Base-by-base conservation (phyloP, 257 asterid genomes). In the Leonotis leonurus region DNA sequence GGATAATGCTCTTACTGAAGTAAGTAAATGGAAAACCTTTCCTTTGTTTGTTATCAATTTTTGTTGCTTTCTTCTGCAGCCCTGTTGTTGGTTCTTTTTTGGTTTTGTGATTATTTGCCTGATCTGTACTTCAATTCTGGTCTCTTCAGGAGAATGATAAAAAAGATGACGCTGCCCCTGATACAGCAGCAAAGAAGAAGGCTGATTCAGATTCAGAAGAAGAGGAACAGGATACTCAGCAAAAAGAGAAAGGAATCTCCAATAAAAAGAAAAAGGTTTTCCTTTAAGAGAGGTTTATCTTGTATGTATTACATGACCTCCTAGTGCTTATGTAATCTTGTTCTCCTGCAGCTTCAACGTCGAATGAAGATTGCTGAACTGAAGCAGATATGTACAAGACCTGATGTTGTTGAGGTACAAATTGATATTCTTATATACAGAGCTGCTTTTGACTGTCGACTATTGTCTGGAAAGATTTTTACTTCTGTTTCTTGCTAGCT, bases 371-470 rank as follows among this genome's bases (percentile, higher is more conserved):
- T 91, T 69, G 95, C 94, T 27, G 96, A 91, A 58, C 70, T 91
- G 70, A 91, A 91, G 71, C 96, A 91, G 75, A 72, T 91, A 48
- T 78, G 70, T 72, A 53, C 85, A 21, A 84, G 81, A 69, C 96
- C 98, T 66, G 98, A 91, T 78, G 96, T 91, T 52, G 96, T 91
- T 65, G 98, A 91, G 96, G 98, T 91, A 81, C 43, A 40, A 22
- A 41, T 49, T 37, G 21, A 33, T 59, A 13, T 17, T 50, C 6
- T 54, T 2, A 7, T n/a, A n/a, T n/a, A n/a, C n/a, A n/a, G n/a
- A n/a, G n/a, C n/a, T n/a, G n/a, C n/a, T n/a, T n/a, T n/a, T n/a
- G n/a, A n/a, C n/a, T n/a, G n/a, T n/a, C n/a, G n/a, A n/a, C n/a
- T n/a, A 24, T 44, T 44, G 26, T 18, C 55, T 8, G 52, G 22